Percentiles rank a stretch among this genome's conserved stretches.
These are phyloP conservation scores for Rhododendron ferrugineum DNA, from an alignment of 148 eudicot genomes.

Conservation along the genomic window DNA sequence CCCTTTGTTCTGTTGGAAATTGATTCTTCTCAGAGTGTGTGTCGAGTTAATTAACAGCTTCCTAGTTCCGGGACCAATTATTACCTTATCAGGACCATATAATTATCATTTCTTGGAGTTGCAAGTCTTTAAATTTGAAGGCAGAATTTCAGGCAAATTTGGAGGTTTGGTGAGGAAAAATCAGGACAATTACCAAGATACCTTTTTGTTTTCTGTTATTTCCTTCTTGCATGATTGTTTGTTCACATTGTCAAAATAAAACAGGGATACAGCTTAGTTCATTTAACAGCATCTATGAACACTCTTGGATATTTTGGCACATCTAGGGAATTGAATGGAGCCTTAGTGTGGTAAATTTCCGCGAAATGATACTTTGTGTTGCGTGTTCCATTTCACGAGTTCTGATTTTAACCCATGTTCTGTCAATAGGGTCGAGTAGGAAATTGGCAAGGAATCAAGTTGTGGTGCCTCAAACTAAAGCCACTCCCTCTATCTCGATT, in stretches of 20 bases:
- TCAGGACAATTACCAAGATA: background rate
- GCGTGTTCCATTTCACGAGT: background rate
- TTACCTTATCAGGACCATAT: background rate
- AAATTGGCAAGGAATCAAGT: constrained; percentile 46
- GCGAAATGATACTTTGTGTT: background rate
- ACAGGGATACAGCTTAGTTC: background rate
- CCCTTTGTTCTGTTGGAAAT: background rate
- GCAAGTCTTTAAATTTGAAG: background rate
- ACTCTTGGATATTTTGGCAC: background rate
- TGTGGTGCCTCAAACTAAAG: constrained; percentile 23
- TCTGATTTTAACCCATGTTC: background rate
- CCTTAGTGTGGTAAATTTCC: background rate
- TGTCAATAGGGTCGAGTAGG: constrained; percentile 37
- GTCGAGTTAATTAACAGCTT: too few species aligned
- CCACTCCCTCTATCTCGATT: constrained; percentile 46
- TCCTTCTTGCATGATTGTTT: background rate
- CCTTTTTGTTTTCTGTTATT: background rate
- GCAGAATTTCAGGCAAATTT: background rate
- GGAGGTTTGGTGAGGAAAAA: background rate
- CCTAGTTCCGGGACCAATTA: too few species aligned
- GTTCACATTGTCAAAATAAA: background rate
- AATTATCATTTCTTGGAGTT: background rate
- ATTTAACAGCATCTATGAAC: background rate
- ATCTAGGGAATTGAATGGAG: background rate
- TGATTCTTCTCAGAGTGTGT: background rate